phyloP scores from a whole-genome alignment of 306 rosid species.

The Malus sylvestris region DNA sequence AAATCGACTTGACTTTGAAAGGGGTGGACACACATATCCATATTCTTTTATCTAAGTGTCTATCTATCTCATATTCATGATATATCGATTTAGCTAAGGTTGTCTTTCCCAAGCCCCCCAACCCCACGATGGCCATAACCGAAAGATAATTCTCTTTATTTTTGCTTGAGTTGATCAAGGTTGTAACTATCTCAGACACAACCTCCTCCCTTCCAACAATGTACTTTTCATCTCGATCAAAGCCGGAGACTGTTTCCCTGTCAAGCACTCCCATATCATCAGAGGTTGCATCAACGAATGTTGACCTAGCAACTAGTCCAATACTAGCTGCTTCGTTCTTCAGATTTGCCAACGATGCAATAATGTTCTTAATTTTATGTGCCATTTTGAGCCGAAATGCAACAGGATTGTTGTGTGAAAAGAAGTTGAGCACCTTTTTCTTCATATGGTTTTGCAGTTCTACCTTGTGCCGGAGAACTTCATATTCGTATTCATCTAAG shows the following conservation, averaged over 20 bases:
- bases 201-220: neutral
- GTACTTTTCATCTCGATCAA: neutral
- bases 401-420: neutral
- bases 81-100: neutral
- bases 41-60: neutral
- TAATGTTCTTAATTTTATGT: neutral
- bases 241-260: neutral
- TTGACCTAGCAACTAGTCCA: neutral
- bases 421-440: neutral
- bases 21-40: slow-evolving; percentile 19
- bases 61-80: neutral
- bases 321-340: neutral
- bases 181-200: neutral
- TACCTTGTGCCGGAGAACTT: neutral
- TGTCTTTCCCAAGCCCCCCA: slow-evolving; percentile 18
- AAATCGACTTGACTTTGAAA: slow-evolving; percentile 6
- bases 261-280: neutral
- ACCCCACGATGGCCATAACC: slow-evolving; percentile 11
- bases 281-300: neutral
- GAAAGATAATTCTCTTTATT: neutral
- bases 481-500: neutral
- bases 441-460: neutral
- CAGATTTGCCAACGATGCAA: neutral
- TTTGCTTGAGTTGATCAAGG: neutral
- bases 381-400: slow-evolving; percentile 2